Percentiles rank a stretch among this genome's conserved stretches.
These are phyloP conservation scores for Aspergillus ostianus DNA, from an alignment of 495 filamentous ascomycete genomes.

Conservation along the genomic window DNA sequence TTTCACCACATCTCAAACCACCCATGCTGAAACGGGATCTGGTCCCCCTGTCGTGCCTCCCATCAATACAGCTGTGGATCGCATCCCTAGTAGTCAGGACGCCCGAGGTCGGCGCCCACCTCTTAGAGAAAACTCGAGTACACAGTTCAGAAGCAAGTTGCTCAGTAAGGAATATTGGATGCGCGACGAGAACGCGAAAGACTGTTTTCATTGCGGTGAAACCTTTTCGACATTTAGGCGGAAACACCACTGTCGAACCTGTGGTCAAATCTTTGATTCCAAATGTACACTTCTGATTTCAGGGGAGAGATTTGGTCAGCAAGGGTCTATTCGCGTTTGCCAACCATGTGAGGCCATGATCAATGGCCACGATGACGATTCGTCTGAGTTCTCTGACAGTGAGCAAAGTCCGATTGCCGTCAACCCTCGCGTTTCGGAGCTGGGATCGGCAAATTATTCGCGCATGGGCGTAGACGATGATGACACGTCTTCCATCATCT, in stretches of 20 bases:
- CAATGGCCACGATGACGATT: conserved; percentile 83
- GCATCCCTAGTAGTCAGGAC: conserved; percentile 12
- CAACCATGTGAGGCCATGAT: conserved; percentile 94
- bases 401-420: conserved; percentile 53
- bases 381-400: conserved; percentile 82
- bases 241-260: conserved; percentile 91
- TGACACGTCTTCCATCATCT: conserved; percentile 44
- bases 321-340: conserved; percentile 83
- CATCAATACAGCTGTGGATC: background rate
- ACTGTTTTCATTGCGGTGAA: conserved; percentile 90
- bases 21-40: conserved; percentile 32
- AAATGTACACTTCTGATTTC: conserved; percentile 91
- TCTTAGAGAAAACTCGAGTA: conserved; percentile 29
- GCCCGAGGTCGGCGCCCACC: conserved; percentile 23
- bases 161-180: conserved; percentile 98
- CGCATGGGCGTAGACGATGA: conserved; percentile 39
- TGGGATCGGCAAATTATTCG: conserved; percentile 25
- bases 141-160: conserved; percentile 72
- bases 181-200: conserved; percentile 97
- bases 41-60: conserved; percentile 31
- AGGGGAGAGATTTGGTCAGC: conserved; percentile 83
- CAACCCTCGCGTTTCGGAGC: conserved; percentile 39
- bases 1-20: conserved; percentile 34
- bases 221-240: conserved; percentile 90
- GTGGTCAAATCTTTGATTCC: conserved; percentile 96